These are phyloP conservation scores for Juncus inflexus DNA, from an alignment of 176 grass and related monocot species.

Conservation along the genomic window DNA sequence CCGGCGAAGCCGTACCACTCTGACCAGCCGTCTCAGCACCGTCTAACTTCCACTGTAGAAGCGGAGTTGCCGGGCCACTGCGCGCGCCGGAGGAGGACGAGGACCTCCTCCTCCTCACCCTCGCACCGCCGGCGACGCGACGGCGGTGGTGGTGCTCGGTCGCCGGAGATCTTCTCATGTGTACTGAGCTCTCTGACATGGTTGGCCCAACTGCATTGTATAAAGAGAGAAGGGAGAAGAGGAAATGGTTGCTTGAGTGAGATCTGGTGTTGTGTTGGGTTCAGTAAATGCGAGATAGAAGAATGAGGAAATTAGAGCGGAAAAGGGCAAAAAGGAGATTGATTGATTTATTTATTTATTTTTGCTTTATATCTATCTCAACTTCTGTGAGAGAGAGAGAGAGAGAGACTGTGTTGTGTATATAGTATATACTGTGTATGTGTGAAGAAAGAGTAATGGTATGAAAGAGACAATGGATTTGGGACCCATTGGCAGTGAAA, in stretches of 20 bases:
- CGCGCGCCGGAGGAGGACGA: conserved; percentile 3
- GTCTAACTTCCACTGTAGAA: conserved; percentile 32
- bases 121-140: conserved; percentile 25
- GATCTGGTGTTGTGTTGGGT: conserved; percentile 28
- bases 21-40: background rate
- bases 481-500: background rate
- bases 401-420: too few species aligned
- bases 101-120: conserved; percentile 2
- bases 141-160: conserved; percentile 23
- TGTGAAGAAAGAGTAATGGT: background rate
- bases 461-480: background rate
- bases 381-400: background rate
- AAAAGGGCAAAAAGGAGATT: background rate
- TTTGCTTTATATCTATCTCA: background rate
- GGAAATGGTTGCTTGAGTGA: conserved; percentile 15
- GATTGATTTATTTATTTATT: background rate
- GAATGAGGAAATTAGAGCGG: conserved; percentile 1
- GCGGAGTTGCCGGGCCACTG: conserved; percentile 27
- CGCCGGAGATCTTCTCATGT: conserved; percentile 28
- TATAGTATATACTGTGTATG: background rate
- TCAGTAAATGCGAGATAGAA: conserved; percentile 24
- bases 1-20: conserved; percentile 1
- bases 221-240: background rate
- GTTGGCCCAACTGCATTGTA: conserved; percentile 19
- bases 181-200: conserved; percentile 4